These are phyloP conservation scores for Aureobasidium melanogenum DNA, from an alignment of 2,329 filamentous ascomycete species.

Conservation along the genomic window DNA sequence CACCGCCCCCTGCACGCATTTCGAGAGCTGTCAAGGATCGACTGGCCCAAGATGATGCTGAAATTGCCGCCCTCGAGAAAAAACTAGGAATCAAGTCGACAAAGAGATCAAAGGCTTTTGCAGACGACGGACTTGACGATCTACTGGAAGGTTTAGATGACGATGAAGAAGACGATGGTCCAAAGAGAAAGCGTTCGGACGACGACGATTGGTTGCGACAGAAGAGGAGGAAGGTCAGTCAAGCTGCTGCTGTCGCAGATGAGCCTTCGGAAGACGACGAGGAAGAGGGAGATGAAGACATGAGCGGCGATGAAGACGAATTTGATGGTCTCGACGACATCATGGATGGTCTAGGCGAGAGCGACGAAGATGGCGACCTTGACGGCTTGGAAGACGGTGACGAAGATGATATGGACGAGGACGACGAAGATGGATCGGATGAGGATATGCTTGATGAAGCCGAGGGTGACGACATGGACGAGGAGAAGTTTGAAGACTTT, in stretches of 20 bases:
- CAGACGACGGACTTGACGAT: conserved; percentile 74
- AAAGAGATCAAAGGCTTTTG: conserved; percentile 62
- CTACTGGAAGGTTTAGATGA: conserved; percentile 58
- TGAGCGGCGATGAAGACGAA: conserved; percentile 7
- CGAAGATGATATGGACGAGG: conserved; percentile 14
- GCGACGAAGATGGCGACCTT: conserved; percentile 20
- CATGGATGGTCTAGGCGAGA: conserved; percentile 15
- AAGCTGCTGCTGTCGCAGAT: conserved; percentile 18
- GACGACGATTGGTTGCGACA: conserved; percentile 51
- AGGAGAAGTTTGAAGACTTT: conserved; percentile 21
- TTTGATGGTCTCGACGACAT: conserved; percentile 20
- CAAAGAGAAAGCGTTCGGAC: conserved; percentile 52
- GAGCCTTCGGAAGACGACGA: conserved; percentile 21
- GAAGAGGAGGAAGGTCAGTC: conserved; percentile 47
- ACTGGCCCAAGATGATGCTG: conserved; percentile 72
- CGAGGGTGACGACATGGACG: conserved; percentile 26
- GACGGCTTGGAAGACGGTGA: conserved; percentile 20
- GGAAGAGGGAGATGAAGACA: conserved; percentile 20
- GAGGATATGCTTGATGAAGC: conserved; percentile 31
- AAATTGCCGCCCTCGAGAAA: conserved; percentile 80
- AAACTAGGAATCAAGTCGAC: conserved; percentile 74
- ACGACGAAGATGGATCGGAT: conserved; percentile 17
- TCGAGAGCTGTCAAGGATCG: conserved; percentile 47
- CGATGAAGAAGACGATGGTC: conserved; percentile 40
- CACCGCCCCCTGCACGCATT: conserved; percentile 18